Evolutionary conservation across 139 green algal species (phyloP).

Genomic region (Chlorella ohadii): DNA sequence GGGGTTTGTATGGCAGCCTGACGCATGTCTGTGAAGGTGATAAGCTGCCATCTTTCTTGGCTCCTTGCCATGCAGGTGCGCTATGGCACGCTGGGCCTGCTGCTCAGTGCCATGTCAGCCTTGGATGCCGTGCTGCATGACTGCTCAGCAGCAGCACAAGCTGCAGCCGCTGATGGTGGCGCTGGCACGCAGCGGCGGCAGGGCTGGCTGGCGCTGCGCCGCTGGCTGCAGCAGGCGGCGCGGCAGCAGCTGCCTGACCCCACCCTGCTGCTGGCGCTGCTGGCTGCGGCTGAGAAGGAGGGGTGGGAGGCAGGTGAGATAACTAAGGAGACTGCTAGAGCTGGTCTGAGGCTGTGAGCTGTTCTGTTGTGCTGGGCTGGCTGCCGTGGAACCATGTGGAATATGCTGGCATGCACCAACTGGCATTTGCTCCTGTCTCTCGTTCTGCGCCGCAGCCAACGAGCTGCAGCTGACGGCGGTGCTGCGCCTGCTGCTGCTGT

Average conservation of each 20-base stretch:
- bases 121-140: conserved; percentile 43
- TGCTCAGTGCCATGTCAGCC: conserved; percentile 33
- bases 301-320: conserved; percentile 21
- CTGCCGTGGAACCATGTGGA: no score
- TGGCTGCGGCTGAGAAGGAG: conserved; percentile 26
- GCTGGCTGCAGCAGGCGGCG: conserved; percentile 28
- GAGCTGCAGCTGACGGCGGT: conserved; percentile 35
- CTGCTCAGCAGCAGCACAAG: not conserved
- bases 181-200: conserved; percentile 2
- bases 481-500: conserved; percentile 40
- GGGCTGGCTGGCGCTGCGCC: conserved; percentile 16
- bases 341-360: no score
- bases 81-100: conserved; percentile 30
- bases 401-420: no score
- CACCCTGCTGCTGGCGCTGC: conserved; percentile 28
- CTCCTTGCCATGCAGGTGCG: conserved; percentile 42
- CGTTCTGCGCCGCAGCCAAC: conserved; percentile 14
- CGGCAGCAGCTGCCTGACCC: conserved; percentile 30
- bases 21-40: not conserved
- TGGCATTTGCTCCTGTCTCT: no score
- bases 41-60: not conserved
- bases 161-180: not conserved
- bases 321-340: no score
- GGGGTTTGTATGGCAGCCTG: not conserved
- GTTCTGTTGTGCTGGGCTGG: no score